phyloP scores from a whole-genome alignment of 495 filamentous ascomycete species.

The Daldinia vernicosa region DNA sequence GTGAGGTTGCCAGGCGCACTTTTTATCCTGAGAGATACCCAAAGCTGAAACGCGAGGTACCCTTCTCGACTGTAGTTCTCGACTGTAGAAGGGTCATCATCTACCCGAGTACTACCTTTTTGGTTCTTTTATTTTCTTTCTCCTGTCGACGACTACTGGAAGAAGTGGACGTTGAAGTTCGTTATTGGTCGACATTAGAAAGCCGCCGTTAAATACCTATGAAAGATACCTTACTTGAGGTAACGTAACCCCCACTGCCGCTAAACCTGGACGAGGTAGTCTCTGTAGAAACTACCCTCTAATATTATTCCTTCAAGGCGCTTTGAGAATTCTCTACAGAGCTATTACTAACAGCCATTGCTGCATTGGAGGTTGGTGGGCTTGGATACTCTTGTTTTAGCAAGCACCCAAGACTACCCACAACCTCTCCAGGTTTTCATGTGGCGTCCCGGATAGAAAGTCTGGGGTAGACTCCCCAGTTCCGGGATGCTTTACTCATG shows the following conservation, averaged over 20 bases:
- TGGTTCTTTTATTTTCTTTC: background rate
- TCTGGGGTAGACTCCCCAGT: constrained; percentile 41
- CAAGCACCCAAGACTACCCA: constrained; percentile 14
- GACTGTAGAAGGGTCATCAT: background rate
- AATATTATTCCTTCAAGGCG: background rate
- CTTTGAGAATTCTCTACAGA: background rate
- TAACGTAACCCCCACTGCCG: constrained; percentile 27
- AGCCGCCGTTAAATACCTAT: background rate
- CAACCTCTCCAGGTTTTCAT: constrained; percentile 23
- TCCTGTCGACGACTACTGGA: background rate
- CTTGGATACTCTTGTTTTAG: constrained; percentile 19
- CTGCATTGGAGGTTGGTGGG: constrained; percentile 4
- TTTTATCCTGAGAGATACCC: background rate
- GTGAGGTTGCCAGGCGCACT: background rate
- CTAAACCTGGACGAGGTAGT: constrained; percentile 26
- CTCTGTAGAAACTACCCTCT: constrained; percentile 17
- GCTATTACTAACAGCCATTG: background rate
- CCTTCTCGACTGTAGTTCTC: background rate
- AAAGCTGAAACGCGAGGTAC: background rate
- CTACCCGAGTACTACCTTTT: background rate
- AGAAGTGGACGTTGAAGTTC: background rate
- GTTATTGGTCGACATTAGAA: constrained; percentile 7
- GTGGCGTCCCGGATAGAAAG: constrained; percentile 26
- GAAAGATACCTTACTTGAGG: constrained; percentile 9
- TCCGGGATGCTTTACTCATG: constrained; percentile 35